Evolutionary conservation across 441 rosid genomes (phyloP), one percentile per base, ranked within the genome.

Genomic region (Bruguiera hainesii): DNA sequence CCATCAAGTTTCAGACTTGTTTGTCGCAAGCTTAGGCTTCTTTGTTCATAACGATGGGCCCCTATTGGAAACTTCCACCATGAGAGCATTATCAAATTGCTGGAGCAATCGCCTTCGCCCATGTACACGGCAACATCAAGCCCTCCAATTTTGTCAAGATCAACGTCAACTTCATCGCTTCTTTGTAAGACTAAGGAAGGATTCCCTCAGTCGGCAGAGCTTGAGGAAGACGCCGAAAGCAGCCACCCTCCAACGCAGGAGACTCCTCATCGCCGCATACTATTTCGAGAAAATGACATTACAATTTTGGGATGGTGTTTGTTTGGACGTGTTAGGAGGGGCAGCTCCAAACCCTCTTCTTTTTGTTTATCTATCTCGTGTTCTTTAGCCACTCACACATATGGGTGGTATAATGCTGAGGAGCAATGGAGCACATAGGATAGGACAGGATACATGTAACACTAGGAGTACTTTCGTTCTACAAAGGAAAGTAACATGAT

Each of bases 121-220:
- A 85, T 71, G 35, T 23, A 23, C 93, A 87, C 20, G 93, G 93
- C 31, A 85, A 76, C 76, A 69, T 82, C 5, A 82, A 82, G 51
- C 51, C 89, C 66, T 78, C 89, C 42, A 35, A 35, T 30, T 23
- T 23, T 42, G 70, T 83, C 74, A 75, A 85, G 82, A 75, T 87
- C 19, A 79, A 74, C 33, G 56, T 63, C 28, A 76, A 85, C 80
- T 78, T 88, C 78, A 66, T 86, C 1, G 81, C 84, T 16, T 57
- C 80, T 56, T 70, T 84, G 21, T 84, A 87, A 7, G 82, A 81
- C 60, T 77, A 79, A 16, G 11, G 42, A 35, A 7, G 85, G 93
- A 48, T 80, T 79, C 65, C 23, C 63, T 56, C 89, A 81, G 31
- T 39, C 84, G 64, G 82, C 83, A 0, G 62, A 65, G 5, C 60